phyloP scores from a whole-genome alignment of 768 basidiomycete genomes.

The Suillus alpinus region DNA sequence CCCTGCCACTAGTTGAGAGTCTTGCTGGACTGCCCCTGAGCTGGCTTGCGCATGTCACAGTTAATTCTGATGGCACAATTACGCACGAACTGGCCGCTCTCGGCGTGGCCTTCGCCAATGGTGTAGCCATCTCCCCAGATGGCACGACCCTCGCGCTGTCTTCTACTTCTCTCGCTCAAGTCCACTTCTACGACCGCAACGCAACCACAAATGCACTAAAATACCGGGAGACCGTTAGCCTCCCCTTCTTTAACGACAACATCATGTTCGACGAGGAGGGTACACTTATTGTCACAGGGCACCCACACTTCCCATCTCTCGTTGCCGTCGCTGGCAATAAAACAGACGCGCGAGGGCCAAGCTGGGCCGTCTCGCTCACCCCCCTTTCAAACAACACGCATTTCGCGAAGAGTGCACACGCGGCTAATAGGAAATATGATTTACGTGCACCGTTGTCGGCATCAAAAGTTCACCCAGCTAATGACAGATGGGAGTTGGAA shows the following conservation, averaged over 20 bases:
- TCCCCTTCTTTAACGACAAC: conserved; percentile 67
- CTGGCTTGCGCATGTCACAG: conserved; percentile 55
- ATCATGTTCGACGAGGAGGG: conserved; percentile 48
- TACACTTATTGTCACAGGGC: conserved; percentile 58
- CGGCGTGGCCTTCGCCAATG: conserved; percentile 67
- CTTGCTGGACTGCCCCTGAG: conserved; percentile 54
- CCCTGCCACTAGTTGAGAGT: conserved; percentile 55
- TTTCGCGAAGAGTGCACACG: neutral
- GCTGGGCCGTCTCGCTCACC: conserved; percentile 55
- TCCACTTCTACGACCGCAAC: conserved; percentile 54
- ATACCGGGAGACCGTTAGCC: conserved; percentile 34
- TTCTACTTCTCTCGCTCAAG: conserved; percentile 44
- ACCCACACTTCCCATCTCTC: conserved; percentile 60
- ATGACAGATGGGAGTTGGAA: conserved; percentile 41
- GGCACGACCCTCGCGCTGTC: conserved; percentile 55
- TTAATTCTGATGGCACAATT: conserved; percentile 34
- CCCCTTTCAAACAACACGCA: conserved; percentile 11
- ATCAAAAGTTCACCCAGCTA: conserved; percentile 36
- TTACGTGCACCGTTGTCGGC: conserved; percentile 47
- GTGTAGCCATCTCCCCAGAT: conserved; percentile 55
- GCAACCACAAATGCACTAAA: conserved; percentile 42
- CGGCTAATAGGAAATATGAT: conserved; percentile 32
- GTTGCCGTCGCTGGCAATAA: conserved; percentile 43
- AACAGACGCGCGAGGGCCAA: conserved; percentile 41
- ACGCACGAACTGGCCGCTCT: conserved; percentile 39